These are phyloP conservation scores for Casuarina cunninghamiana DNA, from an alignment of 306 rosid species.

Conservation along the genomic window DNA sequence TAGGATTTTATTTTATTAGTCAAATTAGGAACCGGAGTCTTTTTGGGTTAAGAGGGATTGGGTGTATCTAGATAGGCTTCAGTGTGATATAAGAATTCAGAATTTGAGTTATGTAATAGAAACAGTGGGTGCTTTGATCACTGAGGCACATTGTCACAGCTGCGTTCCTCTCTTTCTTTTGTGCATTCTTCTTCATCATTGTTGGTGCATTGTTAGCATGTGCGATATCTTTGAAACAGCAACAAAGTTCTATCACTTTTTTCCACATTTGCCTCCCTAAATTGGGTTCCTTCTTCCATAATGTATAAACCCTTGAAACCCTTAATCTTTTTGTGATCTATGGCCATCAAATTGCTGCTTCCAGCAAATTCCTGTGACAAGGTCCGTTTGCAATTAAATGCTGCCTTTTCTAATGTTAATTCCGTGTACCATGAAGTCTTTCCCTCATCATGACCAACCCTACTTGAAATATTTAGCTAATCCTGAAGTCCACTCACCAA, in stretches of 20 bases:
- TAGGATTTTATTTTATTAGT: too few species aligned
- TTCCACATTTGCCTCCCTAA: too few species aligned
- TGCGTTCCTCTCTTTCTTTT: not conserved
- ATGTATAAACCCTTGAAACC: too few species aligned
- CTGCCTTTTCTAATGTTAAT: not conserved
- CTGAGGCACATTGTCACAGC: not conserved
- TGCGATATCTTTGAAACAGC: too few species aligned
- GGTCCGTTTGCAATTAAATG: not conserved
- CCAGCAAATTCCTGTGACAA: not conserved
- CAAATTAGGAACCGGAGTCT: too few species aligned
- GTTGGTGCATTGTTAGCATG: too few species aligned
- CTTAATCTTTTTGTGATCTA: too few species aligned
- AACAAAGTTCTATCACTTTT: too few species aligned
- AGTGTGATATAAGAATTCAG: not conserved
- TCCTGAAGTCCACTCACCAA: not conserved
- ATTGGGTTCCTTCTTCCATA: too few species aligned
- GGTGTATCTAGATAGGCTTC: not conserved
- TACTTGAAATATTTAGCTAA: not conserved
- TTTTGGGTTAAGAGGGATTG: too few species aligned
- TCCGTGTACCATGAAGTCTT: not conserved
- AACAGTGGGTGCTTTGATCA: not conserved
- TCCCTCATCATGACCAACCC: not conserved
- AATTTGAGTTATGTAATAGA: not conserved
- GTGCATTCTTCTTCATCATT: not conserved
- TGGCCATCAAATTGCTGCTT: not conserved